phyloP scores from a whole-genome alignment of 805 yeast species.

The Lachancea nothofagi region DNA sequence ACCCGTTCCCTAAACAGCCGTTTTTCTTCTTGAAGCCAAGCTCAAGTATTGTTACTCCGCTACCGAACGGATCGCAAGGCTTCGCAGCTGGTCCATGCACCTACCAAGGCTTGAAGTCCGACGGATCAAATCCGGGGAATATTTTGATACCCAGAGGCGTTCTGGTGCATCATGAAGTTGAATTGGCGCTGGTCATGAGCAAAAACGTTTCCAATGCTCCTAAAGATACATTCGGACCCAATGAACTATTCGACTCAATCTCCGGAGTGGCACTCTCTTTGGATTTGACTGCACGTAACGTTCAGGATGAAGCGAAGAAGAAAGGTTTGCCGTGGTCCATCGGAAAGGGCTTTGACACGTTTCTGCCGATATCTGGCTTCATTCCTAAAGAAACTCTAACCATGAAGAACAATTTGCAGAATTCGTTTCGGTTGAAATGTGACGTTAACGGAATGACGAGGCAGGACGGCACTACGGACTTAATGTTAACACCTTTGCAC shows the following conservation, averaged over 20 bases:
- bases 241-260: conserved; percentile 71
- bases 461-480: conserved; percentile 69
- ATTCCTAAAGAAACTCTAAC: conserved; percentile 62
- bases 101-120: conserved; percentile 23
- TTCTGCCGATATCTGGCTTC: conserved; percentile 75
- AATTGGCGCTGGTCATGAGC: conserved; percentile 73
- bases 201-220: conserved; percentile 53
- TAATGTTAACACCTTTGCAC: conserved; percentile 88
- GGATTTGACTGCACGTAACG: conserved; percentile 93
- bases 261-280: conserved; percentile 85
- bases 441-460: conserved; percentile 60
- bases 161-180: conserved; percentile 86
- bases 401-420: conserved; percentile 51
- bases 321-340: conserved; percentile 96
- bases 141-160: conserved; percentile 78
- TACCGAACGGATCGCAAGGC: conserved; percentile 8
- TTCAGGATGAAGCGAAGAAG: conserved; percentile 88
- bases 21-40: conserved; percentile 90
- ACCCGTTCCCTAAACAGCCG: conserved; percentile 75
- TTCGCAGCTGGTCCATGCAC: conserved; percentile 10
- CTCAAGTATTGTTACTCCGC: conserved; percentile 63
- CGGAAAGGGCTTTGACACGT: conserved; percentile 95
- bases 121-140: conserved; percentile 53
- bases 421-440: conserved; percentile 27
- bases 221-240: conserved; percentile 46